A percentile compares a stretch with the other conserved stretches of the same genome.
Conservation (phyloP, 2,329 filamentous ascomycete species). For the Thelonectria discophora region DNA sequence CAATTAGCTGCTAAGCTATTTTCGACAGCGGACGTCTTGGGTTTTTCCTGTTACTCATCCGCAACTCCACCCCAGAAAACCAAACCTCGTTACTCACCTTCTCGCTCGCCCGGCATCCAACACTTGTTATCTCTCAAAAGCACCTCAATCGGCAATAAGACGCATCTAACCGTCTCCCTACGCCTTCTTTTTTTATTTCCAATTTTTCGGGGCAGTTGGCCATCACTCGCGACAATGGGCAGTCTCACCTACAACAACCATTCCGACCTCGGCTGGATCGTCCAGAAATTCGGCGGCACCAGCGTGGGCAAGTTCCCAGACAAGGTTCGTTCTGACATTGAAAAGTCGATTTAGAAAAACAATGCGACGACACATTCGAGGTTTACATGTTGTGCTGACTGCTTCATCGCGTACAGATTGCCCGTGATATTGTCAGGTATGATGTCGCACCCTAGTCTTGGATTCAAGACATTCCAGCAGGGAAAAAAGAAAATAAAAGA, state of each 20-base stretch:
- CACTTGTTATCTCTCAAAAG: not conserved
- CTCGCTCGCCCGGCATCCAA: not conserved
- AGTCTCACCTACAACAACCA: slow-evolving; percentile 48
- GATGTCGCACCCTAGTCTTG: slow-evolving; percentile 15
- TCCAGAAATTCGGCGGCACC: slow-evolving; percentile 96
- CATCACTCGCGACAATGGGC: slow-evolving; percentile 41
- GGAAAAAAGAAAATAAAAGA: slow-evolving; percentile 15
- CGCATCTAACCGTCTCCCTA: not conserved
- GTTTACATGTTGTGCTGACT: slow-evolving; percentile 11
- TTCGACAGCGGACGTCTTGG: not conserved
- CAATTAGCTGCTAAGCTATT: not conserved
- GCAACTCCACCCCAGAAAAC: slow-evolving; percentile 29
- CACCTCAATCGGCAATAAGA: not conserved
- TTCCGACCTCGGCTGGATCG: slow-evolving; percentile 72
- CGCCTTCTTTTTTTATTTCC: not conserved
- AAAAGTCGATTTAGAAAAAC: not conserved
- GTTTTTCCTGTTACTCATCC: slow-evolving; percentile 35
- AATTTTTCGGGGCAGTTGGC: slow-evolving; percentile 4
- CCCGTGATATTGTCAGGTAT: slow-evolving; percentile 55
- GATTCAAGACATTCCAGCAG: slow-evolving; percentile 4
- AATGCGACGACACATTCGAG: not conserved
- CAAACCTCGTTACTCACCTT: slow-evolving; percentile 21
- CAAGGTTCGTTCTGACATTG: slow-evolving; percentile 57
- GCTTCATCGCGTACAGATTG: slow-evolving; percentile 46
- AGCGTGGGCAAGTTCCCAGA: slow-evolving; percentile 93